Evolutionary conservation across 305 asterid species (phyloP).

Genomic region (Lippia alba): DNA sequence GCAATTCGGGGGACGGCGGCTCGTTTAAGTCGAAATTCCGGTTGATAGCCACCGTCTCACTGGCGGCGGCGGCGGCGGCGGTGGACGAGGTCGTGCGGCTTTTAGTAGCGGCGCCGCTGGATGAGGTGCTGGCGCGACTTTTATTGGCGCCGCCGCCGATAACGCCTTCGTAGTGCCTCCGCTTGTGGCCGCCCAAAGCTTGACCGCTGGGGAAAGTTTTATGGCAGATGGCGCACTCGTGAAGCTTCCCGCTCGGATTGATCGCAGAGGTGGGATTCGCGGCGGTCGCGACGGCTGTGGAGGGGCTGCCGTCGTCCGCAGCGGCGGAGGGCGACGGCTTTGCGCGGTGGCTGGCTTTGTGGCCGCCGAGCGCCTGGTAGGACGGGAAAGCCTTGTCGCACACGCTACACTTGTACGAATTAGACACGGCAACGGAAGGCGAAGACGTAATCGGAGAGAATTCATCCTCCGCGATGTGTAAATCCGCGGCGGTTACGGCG

Average conservation of each 20-base stretch:
- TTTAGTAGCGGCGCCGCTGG: constrained; percentile 30
- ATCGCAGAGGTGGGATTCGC: constrained; percentile 35
- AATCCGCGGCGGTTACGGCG: background rate
- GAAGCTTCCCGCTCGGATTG: constrained; percentile 64
- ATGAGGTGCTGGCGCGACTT: constrained; percentile 43
- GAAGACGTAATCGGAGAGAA: background rate
- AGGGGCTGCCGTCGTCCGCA: constrained; percentile 36
- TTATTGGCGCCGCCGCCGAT: constrained; percentile 51
- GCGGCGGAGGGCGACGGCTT: constrained; percentile 32
- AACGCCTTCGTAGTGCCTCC: constrained; percentile 77
- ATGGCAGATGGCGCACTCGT: constrained; percentile 70
- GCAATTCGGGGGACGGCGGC: constrained; percentile 54
- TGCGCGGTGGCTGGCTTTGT: constrained; percentile 78
- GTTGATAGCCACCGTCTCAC: constrained; percentile 34
- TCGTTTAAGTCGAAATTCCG: constrained; percentile 63
- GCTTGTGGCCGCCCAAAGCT: constrained; percentile 89
- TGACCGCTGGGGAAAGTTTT: constrained; percentile 75
- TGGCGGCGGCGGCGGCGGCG: constrained; percentile 21
- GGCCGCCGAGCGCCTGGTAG: constrained; percentile 83
- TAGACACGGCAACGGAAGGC: constrained; percentile 23
- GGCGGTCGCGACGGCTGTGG: constrained; percentile 28
- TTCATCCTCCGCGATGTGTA: background rate
- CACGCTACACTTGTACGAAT: constrained; percentile 57
- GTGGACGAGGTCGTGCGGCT: constrained; percentile 5
- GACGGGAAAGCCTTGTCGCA: constrained; percentile 62